Evolutionary conservation across 2,329 filamentous ascomycete species (phyloP).

Genomic region (Colletotrichum musae): DNA sequence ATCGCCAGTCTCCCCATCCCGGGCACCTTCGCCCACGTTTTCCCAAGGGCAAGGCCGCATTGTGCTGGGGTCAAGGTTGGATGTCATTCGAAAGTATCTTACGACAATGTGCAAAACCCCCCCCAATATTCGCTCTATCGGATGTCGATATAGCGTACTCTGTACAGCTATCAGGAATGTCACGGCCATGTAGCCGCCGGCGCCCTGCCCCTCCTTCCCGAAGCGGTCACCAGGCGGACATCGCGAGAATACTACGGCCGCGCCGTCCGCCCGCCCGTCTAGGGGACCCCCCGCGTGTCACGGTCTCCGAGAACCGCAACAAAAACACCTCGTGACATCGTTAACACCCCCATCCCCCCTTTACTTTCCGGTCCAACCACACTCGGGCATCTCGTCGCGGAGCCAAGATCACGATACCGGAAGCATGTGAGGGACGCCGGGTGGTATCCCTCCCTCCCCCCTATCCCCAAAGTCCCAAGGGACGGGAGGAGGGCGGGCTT

Average conservation of each 20-base stretch:
- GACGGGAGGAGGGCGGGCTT: not conserved
- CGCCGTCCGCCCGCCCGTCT: slow-evolving; percentile 20
- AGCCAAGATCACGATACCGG: slow-evolving; percentile 28
- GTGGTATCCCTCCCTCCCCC: not conserved
- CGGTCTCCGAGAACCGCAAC: slow-evolving; percentile 21
- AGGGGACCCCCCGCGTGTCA: not conserved
- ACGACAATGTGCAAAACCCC: not conserved
- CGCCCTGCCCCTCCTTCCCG: slow-evolving; percentile 7
- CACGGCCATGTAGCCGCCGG: slow-evolving; percentile 13
- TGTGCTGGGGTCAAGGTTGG: not conserved
- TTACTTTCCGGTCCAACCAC: slow-evolving; percentile 1
- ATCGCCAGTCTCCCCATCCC: slow-evolving; percentile 2
- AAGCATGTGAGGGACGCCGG: not conserved
- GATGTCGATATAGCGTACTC: slow-evolving; percentile 5
- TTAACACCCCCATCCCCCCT: too few relatives aligned
- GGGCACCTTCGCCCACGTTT: slow-evolving; percentile 8
- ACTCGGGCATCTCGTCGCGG: slow-evolving; percentile 18
- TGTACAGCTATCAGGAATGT: slow-evolving; percentile 1
- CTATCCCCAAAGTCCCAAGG: not conserved
- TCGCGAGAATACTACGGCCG: slow-evolving; percentile 31
- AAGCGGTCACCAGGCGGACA: slow-evolving; percentile 22
- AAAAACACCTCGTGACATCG: slow-evolving; percentile 27
- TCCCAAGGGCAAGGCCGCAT: not conserved
- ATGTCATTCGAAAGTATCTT: not conserved
- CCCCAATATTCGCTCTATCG: not conserved